Evolutionary conservation across 148 eudicot genomes (phyloP), one percentile per base, ranked within the genome.

Genomic region (Rhododendron mucronatum): DNA sequence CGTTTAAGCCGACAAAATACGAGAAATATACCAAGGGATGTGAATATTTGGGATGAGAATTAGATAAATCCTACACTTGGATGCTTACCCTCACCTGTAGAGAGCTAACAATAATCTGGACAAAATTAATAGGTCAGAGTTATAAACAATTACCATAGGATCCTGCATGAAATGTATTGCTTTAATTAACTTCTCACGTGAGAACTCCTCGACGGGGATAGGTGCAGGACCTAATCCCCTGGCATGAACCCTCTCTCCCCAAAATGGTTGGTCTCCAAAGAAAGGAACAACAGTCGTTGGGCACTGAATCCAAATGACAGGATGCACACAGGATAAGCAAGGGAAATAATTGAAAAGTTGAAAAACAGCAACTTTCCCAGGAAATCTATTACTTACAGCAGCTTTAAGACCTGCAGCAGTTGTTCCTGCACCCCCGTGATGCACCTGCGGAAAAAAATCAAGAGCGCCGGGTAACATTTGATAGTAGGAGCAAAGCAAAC

Each of bases 221-320:
- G 99, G 99, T 61, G 92, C 84, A 73, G 99, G 99, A 48, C 99
- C 99, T 82, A 95, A 88, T 55, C 99, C 98, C 89, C 91, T 93
- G 53, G 92, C 93, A 85, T 92, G 95, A 59, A 96, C 95, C 83
- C 89, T 93, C 65, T 95, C 98, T 53, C 99, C 99, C 99, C 99
- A 95, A 85, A 96, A 96, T 7, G 96, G 98, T 85, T 96, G 99
- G 89, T 96, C 99, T 69, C 99, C 99, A 71, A 96, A 95, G 91
- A 96, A 96, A 37, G 99, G 98, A 63, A 96, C 96, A 51, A 96
- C 88, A 37, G 99, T 92, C 69, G 99, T 96, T 33, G 99, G 99
- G 85, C 98, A 96, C 98, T 96, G 93, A 50, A 79, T 51, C n/a
- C 11, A 80, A 82, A 50, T 80, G n/a, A 82, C 82, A 69, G 44